phyloP scores from a whole-genome alignment of 2,329 filamentous ascomycete species.

The Aspergillus unguis region DNA sequence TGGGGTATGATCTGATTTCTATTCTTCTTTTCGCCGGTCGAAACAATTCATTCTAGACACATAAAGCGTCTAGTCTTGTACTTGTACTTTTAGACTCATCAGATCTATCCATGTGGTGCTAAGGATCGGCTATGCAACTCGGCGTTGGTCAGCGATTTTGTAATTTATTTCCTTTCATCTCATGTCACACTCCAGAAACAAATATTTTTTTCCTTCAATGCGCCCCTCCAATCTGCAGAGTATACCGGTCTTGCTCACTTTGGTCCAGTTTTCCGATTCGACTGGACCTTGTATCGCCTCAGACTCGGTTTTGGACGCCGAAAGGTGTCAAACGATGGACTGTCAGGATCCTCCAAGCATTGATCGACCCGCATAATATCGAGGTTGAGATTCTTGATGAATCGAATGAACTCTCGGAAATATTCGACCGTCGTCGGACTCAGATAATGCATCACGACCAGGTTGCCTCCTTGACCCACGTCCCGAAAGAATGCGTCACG shows the following conservation, averaged over 20 bases:
- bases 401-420: conserved; percentile 61
- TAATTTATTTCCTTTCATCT: not conserved
- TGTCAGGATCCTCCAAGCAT: conserved; percentile 58
- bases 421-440: conserved; percentile 63
- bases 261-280: not conserved
- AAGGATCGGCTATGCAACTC: conserved; percentile 3
- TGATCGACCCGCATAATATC: conserved; percentile 65
- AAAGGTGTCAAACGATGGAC: conserved; percentile 16
- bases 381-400: conserved; percentile 63
- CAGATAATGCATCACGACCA: conserved; percentile 69
- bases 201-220: not conserved
- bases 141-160: not conserved
- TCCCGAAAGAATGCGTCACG: conserved; percentile 63
- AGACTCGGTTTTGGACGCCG: not conserved
- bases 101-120: conserved; percentile 5
- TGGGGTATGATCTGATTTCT: conserved; percentile 17
- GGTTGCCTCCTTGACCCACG: conserved; percentile 58
- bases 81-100: conserved; percentile 8
- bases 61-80: conserved; percentile 5
- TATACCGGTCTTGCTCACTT: not conserved
- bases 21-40: conserved; percentile 10
- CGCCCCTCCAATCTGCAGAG: not conserved
- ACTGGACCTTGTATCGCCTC: conserved; percentile 1
- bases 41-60: conserved; percentile 3
- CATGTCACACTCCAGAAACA: not conserved